A percentile compares a stretch with the other conserved stretches of the same genome.
Evolutionary conservation across 1,284 basidiomycete genomes (phyloP).

Genomic region (Schizophyllum commune): DNA sequence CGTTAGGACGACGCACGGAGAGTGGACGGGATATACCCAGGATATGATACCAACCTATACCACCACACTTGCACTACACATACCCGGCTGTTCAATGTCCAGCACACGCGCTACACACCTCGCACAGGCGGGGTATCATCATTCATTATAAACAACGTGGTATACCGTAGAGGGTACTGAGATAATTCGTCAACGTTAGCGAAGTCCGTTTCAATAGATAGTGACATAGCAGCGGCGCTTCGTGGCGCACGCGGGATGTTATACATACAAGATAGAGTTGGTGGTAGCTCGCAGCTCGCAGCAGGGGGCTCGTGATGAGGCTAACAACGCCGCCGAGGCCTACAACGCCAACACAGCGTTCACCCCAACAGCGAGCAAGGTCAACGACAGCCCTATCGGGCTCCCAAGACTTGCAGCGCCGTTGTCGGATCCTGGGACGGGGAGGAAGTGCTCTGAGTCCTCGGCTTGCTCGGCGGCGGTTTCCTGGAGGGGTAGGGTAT

Average conservation of each 20-base stretch:
- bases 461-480: conserved; percentile 43
- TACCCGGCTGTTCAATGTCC: neutral
- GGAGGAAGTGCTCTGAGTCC: conserved; percentile 50
- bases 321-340: too few relatives aligned
- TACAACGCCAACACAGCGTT: neutral
- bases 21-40: too few relatives aligned
- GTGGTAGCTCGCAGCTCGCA: too few relatives aligned
- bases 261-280: too few relatives aligned
- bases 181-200: neutral
- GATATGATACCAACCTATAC: too few relatives aligned
- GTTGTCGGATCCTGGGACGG: conserved; percentile 46
- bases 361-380: neutral
- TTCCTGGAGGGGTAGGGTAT: conserved; percentile 25
- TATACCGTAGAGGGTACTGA: conserved; percentile 7
- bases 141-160: neutral
- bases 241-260: too few relatives aligned
- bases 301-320: too few relatives aligned
- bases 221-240: too few relatives aligned
- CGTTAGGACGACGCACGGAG: too few relatives aligned
- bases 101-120: neutral
- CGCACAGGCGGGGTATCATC: neutral
- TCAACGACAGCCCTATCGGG: neutral
- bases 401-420: neutral
- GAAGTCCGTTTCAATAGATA: too few relatives aligned
- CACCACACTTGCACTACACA: neutral